Evolutionary conservation across 495 filamentous ascomycete genomes (phyloP), one percentile per base, ranked within the genome.

Genomic region (Pseudoneurospora amorphoporcata): DNA sequence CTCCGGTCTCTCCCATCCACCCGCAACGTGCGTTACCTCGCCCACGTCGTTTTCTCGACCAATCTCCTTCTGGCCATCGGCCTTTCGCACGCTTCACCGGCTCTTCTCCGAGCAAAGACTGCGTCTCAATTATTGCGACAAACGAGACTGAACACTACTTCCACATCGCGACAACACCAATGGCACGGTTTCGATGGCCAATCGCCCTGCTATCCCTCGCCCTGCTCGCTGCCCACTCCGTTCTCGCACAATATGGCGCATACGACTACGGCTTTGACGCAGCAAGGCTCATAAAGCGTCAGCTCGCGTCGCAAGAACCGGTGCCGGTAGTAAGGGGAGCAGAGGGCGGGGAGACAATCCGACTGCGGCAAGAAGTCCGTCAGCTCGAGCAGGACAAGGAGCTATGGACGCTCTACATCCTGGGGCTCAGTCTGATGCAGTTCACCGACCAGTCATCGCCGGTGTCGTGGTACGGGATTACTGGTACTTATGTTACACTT

Each of bases 381-480:
- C 78, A 90, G 47, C 75, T 91, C 29, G 81, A 90, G 77, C 79
- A 87, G 69, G 83, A 90, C 73, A 45, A 78, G 4, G 87, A 89
- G 69, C 79, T 84, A 72, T 90, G 86, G 87, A 90, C 84, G 70
- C 76, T 90, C 69, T 91, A 87, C 77, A 76, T 90, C 35, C 82
- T 90, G 23, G 88, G 83, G 7, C 77, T 90, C 41, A 81, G 81
- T 69, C 80, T 82, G 76, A 81, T 90, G 79, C 88, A 90, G 78
- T 82, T 79, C 69, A 85, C 83, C 29, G 77, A 85, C 65, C 87
- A 90, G 78, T 76, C 79, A 12, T 81, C 85, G 35, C 82, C 80
- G n/a, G 80, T 86, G 39, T 88, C 86, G 73, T 90, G 85, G 80
- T 91, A 90, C 81, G 86, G 88, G 73, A 84, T 91, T 70, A 83